phyloP scores from a whole-genome alignment of 2,329 filamentous ascomycete species.

The Sclerotiophoma versabilis region DNA sequence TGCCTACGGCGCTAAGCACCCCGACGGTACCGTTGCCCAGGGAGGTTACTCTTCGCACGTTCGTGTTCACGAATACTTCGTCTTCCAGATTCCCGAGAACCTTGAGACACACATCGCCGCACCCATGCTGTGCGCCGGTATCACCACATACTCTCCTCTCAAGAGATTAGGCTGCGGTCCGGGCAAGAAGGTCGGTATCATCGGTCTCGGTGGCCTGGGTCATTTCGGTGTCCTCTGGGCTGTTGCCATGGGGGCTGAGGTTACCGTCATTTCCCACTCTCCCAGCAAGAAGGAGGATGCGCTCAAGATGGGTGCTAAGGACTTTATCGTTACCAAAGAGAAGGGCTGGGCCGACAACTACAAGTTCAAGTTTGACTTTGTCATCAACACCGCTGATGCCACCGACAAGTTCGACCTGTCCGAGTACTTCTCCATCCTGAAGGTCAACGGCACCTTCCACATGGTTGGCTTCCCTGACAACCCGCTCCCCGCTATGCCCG shows the following conservation, averaged over 20 bases:
- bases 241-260: constrained; percentile 65
- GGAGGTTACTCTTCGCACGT: constrained; percentile 74
- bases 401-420: constrained; percentile 72
- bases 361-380: constrained; percentile 73
- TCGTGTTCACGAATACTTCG: constrained; percentile 78
- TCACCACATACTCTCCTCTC: constrained; percentile 81
- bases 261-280: constrained; percentile 67
- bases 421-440: constrained; percentile 79
- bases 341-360: constrained; percentile 65
- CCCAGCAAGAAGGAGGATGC: constrained; percentile 67
- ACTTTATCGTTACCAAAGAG: constrained; percentile 65
- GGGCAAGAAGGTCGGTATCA: constrained; percentile 79
- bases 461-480: constrained; percentile 82
- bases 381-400: constrained; percentile 76
- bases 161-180: constrained; percentile 77
- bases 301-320: constrained; percentile 65
- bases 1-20: constrained; percentile 59
- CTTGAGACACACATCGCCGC: constrained; percentile 69
- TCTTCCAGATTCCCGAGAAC: constrained; percentile 77
- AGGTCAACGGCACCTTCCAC: constrained; percentile 82
- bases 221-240: constrained; percentile 60
- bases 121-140: constrained; percentile 84
- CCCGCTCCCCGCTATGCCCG: constrained; percentile 72
- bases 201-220: constrained; percentile 67
- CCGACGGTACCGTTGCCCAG: constrained; percentile 68